These are phyloP conservation scores for Dactylellina parvicollis DNA, from an alignment of 2,329 filamentous ascomycete genomes.

Conservation along the genomic window DNA sequence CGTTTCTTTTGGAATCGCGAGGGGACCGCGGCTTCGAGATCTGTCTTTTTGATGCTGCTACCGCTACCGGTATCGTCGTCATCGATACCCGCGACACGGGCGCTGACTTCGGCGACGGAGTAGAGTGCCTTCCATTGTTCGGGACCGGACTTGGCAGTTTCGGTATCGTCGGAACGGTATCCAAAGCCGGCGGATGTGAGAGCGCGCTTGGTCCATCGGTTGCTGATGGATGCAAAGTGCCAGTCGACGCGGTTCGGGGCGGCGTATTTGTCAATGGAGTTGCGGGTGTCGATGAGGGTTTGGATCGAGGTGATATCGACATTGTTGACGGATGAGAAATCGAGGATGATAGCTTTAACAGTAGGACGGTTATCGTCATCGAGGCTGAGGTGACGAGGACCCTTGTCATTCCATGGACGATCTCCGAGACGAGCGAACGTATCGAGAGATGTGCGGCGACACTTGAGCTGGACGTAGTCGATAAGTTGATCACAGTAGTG, in stretches of 20 bases:
- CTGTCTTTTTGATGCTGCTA: constrained; percentile 59
- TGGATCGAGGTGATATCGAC: constrained; percentile 93
- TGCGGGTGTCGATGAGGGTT: constrained; percentile 90
- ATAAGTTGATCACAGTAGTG: constrained; percentile 84
- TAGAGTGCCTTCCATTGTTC: constrained; percentile 87
- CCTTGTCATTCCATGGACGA: constrained; percentile 85
- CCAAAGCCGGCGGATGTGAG: constrained; percentile 89
- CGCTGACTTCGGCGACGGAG: constrained; percentile 85
- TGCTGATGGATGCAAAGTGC: constrained; percentile 94
- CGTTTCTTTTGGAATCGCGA: constrained; percentile 63
- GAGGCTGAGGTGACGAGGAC: constrained; percentile 64
- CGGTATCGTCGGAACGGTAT: constrained; percentile 67
- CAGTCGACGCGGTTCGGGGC: constrained; percentile 85
- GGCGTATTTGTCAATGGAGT: constrained; percentile 88
- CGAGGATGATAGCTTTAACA: constrained; percentile 88
- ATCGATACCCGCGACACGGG: constrained; percentile 66
- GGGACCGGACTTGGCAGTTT: constrained; percentile 63
- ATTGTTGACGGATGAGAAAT: constrained; percentile 93
- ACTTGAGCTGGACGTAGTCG: constrained; percentile 73
- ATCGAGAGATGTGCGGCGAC: constrained; percentile 78
- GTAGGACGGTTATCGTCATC: constrained; percentile 70
- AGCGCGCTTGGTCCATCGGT: constrained; percentile 92
- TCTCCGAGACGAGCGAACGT: constrained; percentile 75
- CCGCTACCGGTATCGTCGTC: constrained; percentile 56
- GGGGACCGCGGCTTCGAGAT: constrained; percentile 59